Base-by-base conservation (phyloP, 768 basidiomycete species). In the Dioszegia hungarica region DNA sequence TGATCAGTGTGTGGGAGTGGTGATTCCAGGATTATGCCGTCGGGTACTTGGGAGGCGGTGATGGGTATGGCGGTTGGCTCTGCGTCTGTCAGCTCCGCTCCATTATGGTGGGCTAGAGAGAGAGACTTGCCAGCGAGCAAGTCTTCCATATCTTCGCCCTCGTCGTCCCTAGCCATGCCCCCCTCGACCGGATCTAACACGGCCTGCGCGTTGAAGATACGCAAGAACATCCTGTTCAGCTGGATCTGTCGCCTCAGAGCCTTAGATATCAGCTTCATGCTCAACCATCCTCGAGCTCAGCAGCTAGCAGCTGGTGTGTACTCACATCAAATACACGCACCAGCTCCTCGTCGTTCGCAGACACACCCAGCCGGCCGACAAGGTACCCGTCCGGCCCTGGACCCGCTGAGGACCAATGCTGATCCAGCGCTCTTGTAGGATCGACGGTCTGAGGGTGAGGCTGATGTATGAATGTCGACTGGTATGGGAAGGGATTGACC, bases 391-490 rank as follows among this genome's bases (percentile, higher is more conserved):
- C 55, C 14, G 63, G 61, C 15, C 68, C 63, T 24, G 66, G 66
- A 12, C 59, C 56, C 5, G 60, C 56, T n/a, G 67, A 56, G 8
- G 61, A 56, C 66, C 63, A 67, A n/a, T 57, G 53, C 54, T 70
- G 68, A 24, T 60, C 58, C 8, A 56, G 48, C 31, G 31, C 8
- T 14, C 14, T 33, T 14, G 31, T 33, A 1, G 5, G 27, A 12
- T 39, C 25, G 37, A 29, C 25, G n/a, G 29, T 14, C 2, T 38
- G 17, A 34, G 19, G 14, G 20, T 19, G 52, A 27, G 29, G 33
- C n/a, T 12, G 24, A 50, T 51, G 61, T 2, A 61, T 51, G 34
- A 70, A 70, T 17, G 45, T 44, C 28, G 61, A 48, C 11, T 54
- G 51, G 37, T 70, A 67, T 12, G 66, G 61, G 58, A 70, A 70